A percentile compares a stretch with the other conserved stretches of the same genome.
Evolutionary conservation across 1,284 basidiomycete species (phyloP).

Genomic region (Sparassis latifolia): DNA sequence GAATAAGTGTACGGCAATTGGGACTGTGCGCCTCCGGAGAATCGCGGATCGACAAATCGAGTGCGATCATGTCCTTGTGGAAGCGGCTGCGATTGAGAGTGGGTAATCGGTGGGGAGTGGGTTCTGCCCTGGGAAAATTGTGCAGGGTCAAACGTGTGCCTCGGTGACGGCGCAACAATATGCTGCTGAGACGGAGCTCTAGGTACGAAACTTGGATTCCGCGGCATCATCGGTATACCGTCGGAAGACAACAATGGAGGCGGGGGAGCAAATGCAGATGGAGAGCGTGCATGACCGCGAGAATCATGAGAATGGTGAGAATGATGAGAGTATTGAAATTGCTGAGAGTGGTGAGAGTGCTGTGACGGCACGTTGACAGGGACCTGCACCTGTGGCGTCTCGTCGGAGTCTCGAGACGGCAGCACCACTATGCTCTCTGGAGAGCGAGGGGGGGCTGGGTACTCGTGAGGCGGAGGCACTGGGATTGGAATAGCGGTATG

Average conservation of each 20-base stretch:
- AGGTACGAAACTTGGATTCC: no score
- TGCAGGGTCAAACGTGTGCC: slow-evolving; percentile 14
- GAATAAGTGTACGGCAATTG: slow-evolving; percentile 23
- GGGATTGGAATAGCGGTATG: slow-evolving; percentile 9
- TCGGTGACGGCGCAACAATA: slow-evolving; percentile 16
- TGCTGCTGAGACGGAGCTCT: slow-evolving; percentile 1
- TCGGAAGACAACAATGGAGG: no score
- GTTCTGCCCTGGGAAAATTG: slow-evolving; percentile 10
- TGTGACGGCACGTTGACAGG: no score
- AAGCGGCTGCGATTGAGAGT: slow-evolving; percentile 21
- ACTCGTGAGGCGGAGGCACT: background rate
- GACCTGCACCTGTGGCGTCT: slow-evolving; percentile 10
- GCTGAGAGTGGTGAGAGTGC: background rate
- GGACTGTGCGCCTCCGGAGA: slow-evolving; percentile 15
- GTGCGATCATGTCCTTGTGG: slow-evolving; percentile 11
- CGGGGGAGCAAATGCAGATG: no score
- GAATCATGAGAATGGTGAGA: background rate
- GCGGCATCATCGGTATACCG: no score
- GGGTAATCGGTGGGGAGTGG: slow-evolving; percentile 17
- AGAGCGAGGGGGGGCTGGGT: slow-evolving; percentile 16
- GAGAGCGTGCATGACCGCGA: no score
- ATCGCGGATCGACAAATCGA: slow-evolving; percentile 17
- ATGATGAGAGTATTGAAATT: background rate
- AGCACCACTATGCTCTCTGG: slow-evolving; percentile 27
- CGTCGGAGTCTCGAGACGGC: slow-evolving; percentile 24